Conservation (phyloP, 2,329 filamentous ascomycete genomes). For the Didymella lethalis region DNA sequence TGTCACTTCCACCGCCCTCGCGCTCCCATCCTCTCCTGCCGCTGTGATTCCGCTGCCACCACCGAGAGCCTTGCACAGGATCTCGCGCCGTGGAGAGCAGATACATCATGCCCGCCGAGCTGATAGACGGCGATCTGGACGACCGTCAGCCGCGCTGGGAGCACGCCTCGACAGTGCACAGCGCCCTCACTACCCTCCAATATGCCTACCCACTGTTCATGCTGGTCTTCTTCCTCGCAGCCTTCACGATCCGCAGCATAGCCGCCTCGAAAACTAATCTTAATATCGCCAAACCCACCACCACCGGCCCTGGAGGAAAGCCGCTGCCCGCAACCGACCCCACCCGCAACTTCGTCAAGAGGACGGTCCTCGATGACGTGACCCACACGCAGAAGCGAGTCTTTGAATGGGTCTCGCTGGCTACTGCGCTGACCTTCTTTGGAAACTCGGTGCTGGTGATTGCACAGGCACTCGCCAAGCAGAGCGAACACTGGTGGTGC, state of each 20-base stretch:
- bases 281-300: constrained; percentile 56
- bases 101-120: constrained; percentile 32
- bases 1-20: constrained; percentile 1
- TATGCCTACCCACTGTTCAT: constrained; percentile 70
- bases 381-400: constrained; percentile 72
- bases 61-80: constrained; percentile 20
- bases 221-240: constrained; percentile 68
- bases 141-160: constrained; percentile 28
- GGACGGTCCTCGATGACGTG: constrained; percentile 63
- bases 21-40: constrained; percentile 4
- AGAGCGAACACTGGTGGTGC: constrained; percentile 79
- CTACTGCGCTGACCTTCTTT: constrained; percentile 77
- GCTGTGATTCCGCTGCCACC: constrained; percentile 12
- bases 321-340: constrained; percentile 74
- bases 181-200: constrained; percentile 54
- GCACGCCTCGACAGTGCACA: constrained; percentile 31
- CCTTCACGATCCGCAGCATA: constrained; percentile 69
- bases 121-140: constrained; percentile 24
- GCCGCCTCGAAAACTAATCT: constrained; percentile 57
- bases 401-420: constrained; percentile 77
- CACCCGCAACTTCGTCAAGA: constrained; percentile 54
- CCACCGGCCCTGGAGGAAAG: constrained; percentile 85
- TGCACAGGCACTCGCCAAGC: constrained; percentile 72
- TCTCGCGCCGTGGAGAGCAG: constrained; percentile 22
- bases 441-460: constrained; percentile 78